phyloP scores from a whole-genome alignment of 2,329 filamentous ascomycete species.

The Trichoderma semiorbis region DNA sequence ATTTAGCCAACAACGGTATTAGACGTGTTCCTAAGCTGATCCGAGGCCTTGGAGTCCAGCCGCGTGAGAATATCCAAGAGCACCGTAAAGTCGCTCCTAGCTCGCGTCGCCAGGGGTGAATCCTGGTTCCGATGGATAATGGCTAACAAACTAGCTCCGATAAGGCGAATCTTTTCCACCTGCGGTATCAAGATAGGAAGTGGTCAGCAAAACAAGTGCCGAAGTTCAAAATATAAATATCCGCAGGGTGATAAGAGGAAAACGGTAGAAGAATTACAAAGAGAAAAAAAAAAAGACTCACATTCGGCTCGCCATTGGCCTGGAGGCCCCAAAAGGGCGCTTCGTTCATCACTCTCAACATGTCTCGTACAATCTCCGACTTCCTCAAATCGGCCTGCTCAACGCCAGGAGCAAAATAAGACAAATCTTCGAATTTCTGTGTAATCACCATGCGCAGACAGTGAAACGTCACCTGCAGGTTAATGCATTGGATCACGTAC shows the following conservation, averaged over 20 bases:
- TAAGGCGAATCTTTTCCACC: conserved; percentile 40
- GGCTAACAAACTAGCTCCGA: conserved; percentile 37
- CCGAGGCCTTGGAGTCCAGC: conserved; percentile 42
- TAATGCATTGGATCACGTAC: conserved; percentile 39
- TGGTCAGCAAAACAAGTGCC: neutral
- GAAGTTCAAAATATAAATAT: neutral
- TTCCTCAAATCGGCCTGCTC: conserved; percentile 35
- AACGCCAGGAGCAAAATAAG: conserved; percentile 29
- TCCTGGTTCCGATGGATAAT: conserved; percentile 38
- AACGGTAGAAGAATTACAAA: neutral
- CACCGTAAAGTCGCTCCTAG: conserved; percentile 37
- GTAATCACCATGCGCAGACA: conserved; percentile 42
- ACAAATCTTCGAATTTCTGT: conserved; percentile 34
- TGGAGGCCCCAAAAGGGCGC: conserved; percentile 42
- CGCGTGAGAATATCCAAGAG: conserved; percentile 40
- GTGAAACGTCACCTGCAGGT: conserved; percentile 39
- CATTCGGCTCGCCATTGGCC: conserved; percentile 39
- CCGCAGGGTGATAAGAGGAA: neutral
- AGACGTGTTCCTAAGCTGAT: conserved; percentile 33
- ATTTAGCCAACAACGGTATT: conserved; percentile 16
- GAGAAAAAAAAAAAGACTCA: conserved; percentile 22
- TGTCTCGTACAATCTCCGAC: conserved; percentile 43
- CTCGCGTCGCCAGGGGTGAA: conserved; percentile 36
- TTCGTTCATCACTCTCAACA: conserved; percentile 39
- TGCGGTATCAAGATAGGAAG: conserved; percentile 18